These are phyloP conservation scores for Aegilops umbellulata DNA, from an alignment of 176 grass and related monocot genomes.

Conservation along the genomic window DNA sequence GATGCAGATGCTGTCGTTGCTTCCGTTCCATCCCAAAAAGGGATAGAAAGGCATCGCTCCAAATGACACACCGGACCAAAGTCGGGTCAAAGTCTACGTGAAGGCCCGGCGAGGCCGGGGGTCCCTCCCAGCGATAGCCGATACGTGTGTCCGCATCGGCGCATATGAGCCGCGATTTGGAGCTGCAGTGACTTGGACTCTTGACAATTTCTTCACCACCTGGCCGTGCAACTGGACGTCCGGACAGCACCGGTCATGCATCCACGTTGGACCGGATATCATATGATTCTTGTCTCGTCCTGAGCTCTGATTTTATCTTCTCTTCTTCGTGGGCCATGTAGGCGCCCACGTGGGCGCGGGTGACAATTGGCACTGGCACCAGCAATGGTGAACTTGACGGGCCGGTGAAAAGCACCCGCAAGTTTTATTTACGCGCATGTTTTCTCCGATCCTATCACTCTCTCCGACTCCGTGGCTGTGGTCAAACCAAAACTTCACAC, in stretches of 20 bases:
- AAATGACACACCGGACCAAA: too few species aligned
- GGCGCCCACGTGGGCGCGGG: background rate
- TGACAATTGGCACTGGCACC: background rate
- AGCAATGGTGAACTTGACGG: background rate
- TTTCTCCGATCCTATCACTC: background rate
- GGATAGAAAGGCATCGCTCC: background rate
- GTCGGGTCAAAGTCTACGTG: background rate
- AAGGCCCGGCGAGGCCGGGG: background rate
- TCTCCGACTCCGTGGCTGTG: background rate
- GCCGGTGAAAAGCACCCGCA: background rate
- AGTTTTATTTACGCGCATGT: background rate
- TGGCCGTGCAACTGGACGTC: background rate
- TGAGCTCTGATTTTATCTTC: background rate
- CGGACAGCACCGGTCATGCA: background rate
- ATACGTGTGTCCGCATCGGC: background rate
- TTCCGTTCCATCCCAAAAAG: background rate
- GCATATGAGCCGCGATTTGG: background rate
- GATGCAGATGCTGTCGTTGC: too few species aligned
- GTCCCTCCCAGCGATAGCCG: background rate
- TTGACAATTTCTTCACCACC: background rate
- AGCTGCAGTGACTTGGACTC: background rate
- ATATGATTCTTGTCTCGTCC: background rate
- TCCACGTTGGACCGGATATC: background rate
- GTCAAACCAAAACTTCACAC: background rate
- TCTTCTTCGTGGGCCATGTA: background rate